Conservation (phyloP, 1,139 yeast species). For the Taphrina flavorubra region DNA sequence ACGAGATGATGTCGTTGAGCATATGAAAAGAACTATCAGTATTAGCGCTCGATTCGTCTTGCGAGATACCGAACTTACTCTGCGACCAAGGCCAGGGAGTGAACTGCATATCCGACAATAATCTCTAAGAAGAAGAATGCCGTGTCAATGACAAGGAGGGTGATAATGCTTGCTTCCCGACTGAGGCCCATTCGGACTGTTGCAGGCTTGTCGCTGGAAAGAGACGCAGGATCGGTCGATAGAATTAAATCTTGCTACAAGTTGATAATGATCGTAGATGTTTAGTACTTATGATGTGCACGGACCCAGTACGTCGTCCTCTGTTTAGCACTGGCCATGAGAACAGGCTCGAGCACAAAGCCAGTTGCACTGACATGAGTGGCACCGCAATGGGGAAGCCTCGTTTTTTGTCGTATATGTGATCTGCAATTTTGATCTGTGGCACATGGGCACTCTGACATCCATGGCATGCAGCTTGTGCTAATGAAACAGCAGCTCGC, state of each 20-base stretch:
- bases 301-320: no score
- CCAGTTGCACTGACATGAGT: not conserved
- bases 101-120: slow-evolving; percentile 58
- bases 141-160: slow-evolving; percentile 77
- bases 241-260: no score
- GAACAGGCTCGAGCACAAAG: slow-evolving; percentile 8
- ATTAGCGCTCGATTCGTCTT: slow-evolving; percentile 58
- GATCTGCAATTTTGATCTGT: not conserved
- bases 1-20: slow-evolving; percentile 86
- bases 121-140: slow-evolving; percentile 84
- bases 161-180: slow-evolving; percentile 74
- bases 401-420: not conserved
- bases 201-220: not conserved
- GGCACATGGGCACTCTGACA: no score
- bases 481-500: no score
- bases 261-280: not conserved
- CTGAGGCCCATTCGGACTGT: slow-evolving; percentile 33
- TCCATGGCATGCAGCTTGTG: no score
- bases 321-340: no score
- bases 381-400: not conserved
- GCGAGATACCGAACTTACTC: slow-evolving; percentile 1
- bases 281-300: no score
- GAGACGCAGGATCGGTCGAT: not conserved
- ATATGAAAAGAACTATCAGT: slow-evolving; percentile 78
- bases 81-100: slow-evolving; percentile 46